phyloP scores from a whole-genome alignment of 805 yeast genomes.

The Yamadazyma takamatsuzukensis region DNA sequence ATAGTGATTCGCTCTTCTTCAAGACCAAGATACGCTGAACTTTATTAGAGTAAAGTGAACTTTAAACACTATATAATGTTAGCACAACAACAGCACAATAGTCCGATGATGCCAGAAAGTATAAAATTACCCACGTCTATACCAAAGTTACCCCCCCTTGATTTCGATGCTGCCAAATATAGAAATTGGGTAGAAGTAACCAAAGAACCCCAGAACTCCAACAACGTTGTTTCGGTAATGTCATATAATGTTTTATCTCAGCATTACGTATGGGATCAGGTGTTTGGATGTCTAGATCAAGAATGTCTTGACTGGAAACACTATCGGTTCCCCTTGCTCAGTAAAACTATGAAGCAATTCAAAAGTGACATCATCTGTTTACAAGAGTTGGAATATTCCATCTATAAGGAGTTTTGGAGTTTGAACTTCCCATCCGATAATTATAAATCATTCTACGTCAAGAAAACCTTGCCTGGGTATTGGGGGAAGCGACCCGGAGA shows the following conservation, averaged over 20 bases:
- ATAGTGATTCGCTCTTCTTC: too few species aligned
- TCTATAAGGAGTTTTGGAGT: constrained; percentile 82
- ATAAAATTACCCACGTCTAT: background rate
- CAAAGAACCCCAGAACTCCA: constrained; percentile 22
- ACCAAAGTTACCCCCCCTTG: background rate
- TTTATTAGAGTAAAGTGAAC: too few species aligned
- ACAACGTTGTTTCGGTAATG: constrained; percentile 64
- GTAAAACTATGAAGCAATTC: constrained; percentile 63
- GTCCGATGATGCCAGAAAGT: background rate
- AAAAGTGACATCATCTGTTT: constrained; percentile 80
- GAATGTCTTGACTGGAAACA: constrained; percentile 97
- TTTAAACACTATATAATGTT: too few species aligned
- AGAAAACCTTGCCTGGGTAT: constrained; percentile 88
- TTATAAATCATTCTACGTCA: constrained; percentile 76
- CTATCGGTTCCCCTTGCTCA: constrained; percentile 75
- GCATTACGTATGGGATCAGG: constrained; percentile 86
- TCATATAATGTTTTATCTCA: constrained; percentile 93
- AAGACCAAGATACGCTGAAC: too few species aligned
- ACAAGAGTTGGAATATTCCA: constrained; percentile 91
- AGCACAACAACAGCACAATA: too few species aligned
- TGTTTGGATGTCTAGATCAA: constrained; percentile 92
- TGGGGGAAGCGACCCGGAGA: constrained; percentile 76
- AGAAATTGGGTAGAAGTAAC: constrained; percentile 19
- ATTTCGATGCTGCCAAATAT: constrained; percentile 4
- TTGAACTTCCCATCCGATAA: constrained; percentile 71